Base-by-base conservation (phyloP, 345 rosid genomes). In the Eucalyptus paniculata region DNA sequence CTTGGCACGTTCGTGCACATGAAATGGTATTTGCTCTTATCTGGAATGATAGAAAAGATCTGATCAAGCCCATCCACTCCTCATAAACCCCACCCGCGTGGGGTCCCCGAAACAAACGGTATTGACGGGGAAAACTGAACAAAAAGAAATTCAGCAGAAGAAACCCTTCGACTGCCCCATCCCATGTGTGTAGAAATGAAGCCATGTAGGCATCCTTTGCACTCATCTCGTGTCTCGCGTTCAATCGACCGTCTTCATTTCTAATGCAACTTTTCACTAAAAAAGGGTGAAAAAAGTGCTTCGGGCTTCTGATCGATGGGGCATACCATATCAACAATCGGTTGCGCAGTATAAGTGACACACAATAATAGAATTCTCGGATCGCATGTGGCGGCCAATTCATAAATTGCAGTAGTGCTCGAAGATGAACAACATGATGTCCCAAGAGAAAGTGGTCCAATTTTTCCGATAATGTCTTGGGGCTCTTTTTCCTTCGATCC, bases 331-430 rank as follows among this genome's bases (percentile, higher is more conserved):
- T 65, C 72, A 15, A 32, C 80, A 18, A 67, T 16, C 3, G 1
- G 12, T 67, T 10, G 9, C 6, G 11, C 2, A 1, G 8, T 0
- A 60, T 28, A 0, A 12, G 4, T 0, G 4, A 2, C 32, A 5
- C 32, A 6, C 1, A 28, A 12, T 13, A 30, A 62, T 62, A 28
- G 34, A 62, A 62, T 62, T 32, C 19, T 67, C 80, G 24, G 19
- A 67, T 34, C 14, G 82, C 82, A 18, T 69, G 82, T 34, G 47
- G 13, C 16, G 9, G 42, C 9, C 83, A 3, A 10, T 24, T 6
- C 83, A 77, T 77, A 19, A 77, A 37, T 24, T 21, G 15, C 47
- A 1, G 47, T 6, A 12, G 47, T 40, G 83, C 83, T 40, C 1
- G 26, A 37, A 77, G 83, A 6, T 40, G 47, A 77, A 21, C 45